Conservation (phyloP, 2,329 filamentous ascomycete species). For the Colletotrichum sp. region DNA sequence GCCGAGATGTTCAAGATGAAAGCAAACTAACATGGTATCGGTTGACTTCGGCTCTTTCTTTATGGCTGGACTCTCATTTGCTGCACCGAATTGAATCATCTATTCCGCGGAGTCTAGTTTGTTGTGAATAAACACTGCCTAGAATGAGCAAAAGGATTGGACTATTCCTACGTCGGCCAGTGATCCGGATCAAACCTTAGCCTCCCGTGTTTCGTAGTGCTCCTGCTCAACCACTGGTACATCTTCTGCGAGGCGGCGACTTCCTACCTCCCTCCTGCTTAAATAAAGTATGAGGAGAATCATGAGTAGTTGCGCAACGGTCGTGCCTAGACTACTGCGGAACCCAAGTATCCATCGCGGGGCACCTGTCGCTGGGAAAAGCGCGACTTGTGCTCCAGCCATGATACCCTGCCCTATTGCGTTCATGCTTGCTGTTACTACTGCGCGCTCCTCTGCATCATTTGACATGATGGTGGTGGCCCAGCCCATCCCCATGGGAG, state of each 20-base stretch:
- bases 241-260: background rate
- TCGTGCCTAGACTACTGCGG: background rate
- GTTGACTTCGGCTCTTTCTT: fast-evolving
- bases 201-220: background rate
- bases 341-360: constrained; percentile 28
- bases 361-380: constrained; percentile 38
- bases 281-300: background rate
- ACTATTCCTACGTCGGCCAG: background rate
- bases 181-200: background rate
- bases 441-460: constrained; percentile 42
- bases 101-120: background rate
- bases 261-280: background rate
- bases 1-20: background rate
- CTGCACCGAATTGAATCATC: background rate
- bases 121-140: fast-evolving
- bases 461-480: constrained; percentile 39
- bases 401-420: constrained; percentile 44
- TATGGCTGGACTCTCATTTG: background rate
- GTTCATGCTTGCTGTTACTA: constrained; percentile 47
- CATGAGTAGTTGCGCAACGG: background rate
- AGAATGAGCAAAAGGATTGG: fast-evolving
- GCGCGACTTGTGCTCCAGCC: constrained; percentile 41
- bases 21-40: background rate
- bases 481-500: constrained; percentile 36
- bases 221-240: background rate